These are phyloP conservation scores for Eucalyptus urophylla DNA, from an alignment of 345 rosid genomes.

Conservation along the genomic window DNA sequence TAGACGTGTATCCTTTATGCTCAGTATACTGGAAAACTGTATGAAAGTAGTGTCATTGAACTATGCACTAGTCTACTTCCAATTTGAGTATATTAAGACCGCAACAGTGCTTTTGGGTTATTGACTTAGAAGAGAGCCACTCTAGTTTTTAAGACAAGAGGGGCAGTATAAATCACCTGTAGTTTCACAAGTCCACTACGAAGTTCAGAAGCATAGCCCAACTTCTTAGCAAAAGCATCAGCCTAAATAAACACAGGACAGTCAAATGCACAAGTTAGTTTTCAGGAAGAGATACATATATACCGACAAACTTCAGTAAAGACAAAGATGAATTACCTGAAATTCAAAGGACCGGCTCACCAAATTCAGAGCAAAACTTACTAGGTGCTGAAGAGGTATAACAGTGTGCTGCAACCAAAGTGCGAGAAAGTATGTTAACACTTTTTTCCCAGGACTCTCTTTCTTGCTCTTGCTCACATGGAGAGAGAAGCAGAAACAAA, in stretches of 20 bases:
- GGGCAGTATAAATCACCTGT: slow-evolving; percentile 44
- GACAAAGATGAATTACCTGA: slow-evolving; percentile 43
- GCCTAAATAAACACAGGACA: slow-evolving; percentile 34
- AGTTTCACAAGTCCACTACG: slow-evolving; percentile 93
- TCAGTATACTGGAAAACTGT: background rate
- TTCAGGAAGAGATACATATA: background rate
- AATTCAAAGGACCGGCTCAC: slow-evolving; percentile 97
- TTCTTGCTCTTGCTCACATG: background rate
- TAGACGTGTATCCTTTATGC: background rate
- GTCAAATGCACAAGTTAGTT: background rate
- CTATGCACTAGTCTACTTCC: background rate
- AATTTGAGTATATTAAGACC: background rate
- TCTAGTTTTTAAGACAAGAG: background rate
- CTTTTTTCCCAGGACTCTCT: background rate
- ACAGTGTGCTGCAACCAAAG: slow-evolving; percentile 68
- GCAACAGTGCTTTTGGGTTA: background rate
- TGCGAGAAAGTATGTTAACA: background rate
- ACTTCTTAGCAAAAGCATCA: slow-evolving; percentile 93
- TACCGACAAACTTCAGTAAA: background rate
- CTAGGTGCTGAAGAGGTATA: slow-evolving; percentile 84
- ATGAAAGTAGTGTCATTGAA: background rate
- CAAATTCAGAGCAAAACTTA: slow-evolving; percentile 81
- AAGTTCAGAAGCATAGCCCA: slow-evolving; percentile 70
- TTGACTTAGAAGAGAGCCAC: background rate
- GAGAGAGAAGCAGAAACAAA: background rate